Evolutionary conservation across 768 basidiomycete species (phyloP).

Genomic region (Auricularia sp.): DNA sequence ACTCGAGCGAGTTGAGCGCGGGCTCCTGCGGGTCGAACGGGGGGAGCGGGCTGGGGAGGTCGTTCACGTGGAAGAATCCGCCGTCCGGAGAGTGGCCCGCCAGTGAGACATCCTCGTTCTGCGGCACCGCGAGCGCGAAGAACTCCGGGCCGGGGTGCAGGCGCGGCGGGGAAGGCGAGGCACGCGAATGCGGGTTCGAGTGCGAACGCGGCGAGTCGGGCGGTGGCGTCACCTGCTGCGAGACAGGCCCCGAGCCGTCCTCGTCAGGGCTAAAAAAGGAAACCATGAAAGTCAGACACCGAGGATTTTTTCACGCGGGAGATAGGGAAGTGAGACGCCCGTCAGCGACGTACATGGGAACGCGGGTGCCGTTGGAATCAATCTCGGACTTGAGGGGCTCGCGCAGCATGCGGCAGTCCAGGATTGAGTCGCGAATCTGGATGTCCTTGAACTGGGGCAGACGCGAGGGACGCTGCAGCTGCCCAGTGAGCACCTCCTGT

Average conservation of each 20-base stretch:
- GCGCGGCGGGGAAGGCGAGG: neutral
- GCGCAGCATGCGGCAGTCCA: neutral
- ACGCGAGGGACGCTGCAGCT: neutral
- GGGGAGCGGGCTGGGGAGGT: too few relatives aligned
- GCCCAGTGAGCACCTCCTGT: neutral
- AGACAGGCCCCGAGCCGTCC: neutral
- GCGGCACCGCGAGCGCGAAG: neutral
- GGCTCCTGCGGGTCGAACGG: neutral
- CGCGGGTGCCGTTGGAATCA: neutral
- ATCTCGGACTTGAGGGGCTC: neutral
- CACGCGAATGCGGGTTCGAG: neutral
- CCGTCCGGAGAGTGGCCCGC: too few relatives aligned
- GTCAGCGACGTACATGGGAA: neutral
- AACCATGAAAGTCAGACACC: too few relatives aligned
- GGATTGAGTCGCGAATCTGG: neutral
- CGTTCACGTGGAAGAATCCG: too few relatives aligned
- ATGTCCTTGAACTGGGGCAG: neutral
- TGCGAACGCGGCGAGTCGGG: neutral
- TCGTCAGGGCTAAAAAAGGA: neutral
- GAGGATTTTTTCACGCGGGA: too few relatives aligned
- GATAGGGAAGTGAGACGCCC: too few relatives aligned
- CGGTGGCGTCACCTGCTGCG: neutral
- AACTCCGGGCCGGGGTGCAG: neutral
- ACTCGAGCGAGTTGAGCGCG: neutral
- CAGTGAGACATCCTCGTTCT: neutral